Evolutionary conservation across 305 asterid species (phyloP), one percentile per base, ranked within the genome.

Genomic region (Nicotiana rustica): DNA sequence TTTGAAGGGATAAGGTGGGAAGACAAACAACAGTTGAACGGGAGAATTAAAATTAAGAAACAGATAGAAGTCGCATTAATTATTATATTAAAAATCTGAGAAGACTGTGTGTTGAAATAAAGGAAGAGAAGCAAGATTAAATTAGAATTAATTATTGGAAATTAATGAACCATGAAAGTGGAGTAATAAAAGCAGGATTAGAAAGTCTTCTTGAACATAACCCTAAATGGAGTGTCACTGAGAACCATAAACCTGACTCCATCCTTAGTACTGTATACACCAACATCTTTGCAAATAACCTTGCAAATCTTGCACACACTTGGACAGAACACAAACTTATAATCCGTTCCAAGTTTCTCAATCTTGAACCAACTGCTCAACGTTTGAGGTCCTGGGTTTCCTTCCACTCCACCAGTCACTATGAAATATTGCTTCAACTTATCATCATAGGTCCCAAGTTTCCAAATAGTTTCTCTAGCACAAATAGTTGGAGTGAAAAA

Each of bases 311-410:
- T 21, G 15, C 96, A 92, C 29, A 92, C 95, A 0, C 84, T 82
- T 0, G 96, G 96, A 47, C 96, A 93, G 15, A 79, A 88, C 17
- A 90, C 89, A 10, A 92, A 35, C 86, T 92, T 91, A 80, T 92
- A 92, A 13, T 82, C 91, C 29, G 65, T 33, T 0, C 55, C 91
- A 25, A 76, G 80, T 52, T 57, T 77, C 7, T 89, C 89, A 44
- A 93, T 92, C 91, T 91, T 93, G 85, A 92, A 93, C 97, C 95
- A 92, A 84, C 88, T 91, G 85, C 88, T 88, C 52, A 88, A 4
- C 0, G 94, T 92, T 25, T 79, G 5, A 0, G 3, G 76, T 0
- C 95, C 92, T 0, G 93, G 92, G 7, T 91, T 92, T 49, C 97
- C 97, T 71, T 67, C 91, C 4, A 83, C 91, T 67, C 97, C 94